Evolutionary conservation across 768 basidiomycete species (phyloP), one percentile per base, ranked within the genome.

Genomic region (Amanita inopinata): DNA sequence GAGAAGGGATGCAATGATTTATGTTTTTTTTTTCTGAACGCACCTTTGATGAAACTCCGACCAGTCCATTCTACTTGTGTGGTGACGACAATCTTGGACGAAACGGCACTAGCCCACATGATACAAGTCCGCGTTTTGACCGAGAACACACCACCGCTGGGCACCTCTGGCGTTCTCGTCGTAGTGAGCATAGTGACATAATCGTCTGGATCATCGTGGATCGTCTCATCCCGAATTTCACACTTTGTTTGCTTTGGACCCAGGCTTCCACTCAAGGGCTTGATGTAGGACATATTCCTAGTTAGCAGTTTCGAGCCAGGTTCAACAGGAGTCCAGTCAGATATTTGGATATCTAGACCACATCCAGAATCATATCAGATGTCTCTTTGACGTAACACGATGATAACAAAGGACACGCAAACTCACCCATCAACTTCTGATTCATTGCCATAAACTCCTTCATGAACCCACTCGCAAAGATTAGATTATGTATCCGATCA

Each of bases 241-340:
- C 96, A 99, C 58, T 93, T 94, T 11, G 93, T 91, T 60, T 89
- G 86, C 57, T 79, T 94, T 1, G 94, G 96, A 0, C 96, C 96
- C 22, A 99, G 75, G 42, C 80, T 78, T 1, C 76, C 92, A 49
- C 74, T 78, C 22, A 99, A 66, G 0, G 92, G 93, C 58, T 94
- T 97, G 65, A 97, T 93, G 61, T 98, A 99, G 19, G 89, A 89
- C 80, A 93, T 91, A 49, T 90, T 87, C 7, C 94, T 76, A 19
- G 79, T 70, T 7, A 96, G 76, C 30, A 89, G 72, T 43, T 80
- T 76, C 24, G 80, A 76, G 10, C 71, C 76, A 0, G 74, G 65
- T 0, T 63, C 53, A 3, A 67, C 65, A 0, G 94, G 92, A 12
- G 74, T 66, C 96, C 96, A 98, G 57, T 98, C 96, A 3, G 91